Percentiles rank a stretch among this genome's conserved stretches.
phyloP scores from a whole-genome alignment of 2,329 filamentous ascomycete genomes.

The Fusarium kyushuense region DNA sequence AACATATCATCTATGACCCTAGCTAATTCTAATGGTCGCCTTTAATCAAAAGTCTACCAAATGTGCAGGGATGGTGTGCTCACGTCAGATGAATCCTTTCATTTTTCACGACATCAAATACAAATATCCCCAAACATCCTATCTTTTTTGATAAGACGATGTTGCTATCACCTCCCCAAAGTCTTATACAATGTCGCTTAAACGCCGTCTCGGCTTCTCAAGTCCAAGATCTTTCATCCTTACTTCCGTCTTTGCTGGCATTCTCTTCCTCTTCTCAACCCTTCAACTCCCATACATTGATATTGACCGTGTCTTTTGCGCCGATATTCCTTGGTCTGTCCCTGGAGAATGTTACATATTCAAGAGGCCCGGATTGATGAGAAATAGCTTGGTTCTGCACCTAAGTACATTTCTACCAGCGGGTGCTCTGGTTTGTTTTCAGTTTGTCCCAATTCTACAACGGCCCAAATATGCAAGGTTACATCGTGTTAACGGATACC shows the following conservation, averaged over 20 bases:
- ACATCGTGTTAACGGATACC: constrained; percentile 18
- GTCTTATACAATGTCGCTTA: not conserved
- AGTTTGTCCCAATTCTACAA: constrained; percentile 18
- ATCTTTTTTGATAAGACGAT: not conserved
- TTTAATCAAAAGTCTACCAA: no score
- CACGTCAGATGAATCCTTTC: not conserved
- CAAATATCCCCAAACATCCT: not conserved
- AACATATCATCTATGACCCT: not conserved
- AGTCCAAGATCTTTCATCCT: not conserved
- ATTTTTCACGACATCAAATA: not conserved
- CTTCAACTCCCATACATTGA: constrained; percentile 11
- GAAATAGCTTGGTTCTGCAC: constrained; percentile 12
- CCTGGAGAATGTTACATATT: constrained; percentile 24
- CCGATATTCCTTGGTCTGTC: not conserved
- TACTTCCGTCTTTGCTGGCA: not conserved
- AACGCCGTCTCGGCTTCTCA: constrained; percentile 10
- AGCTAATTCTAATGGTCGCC: not conserved
- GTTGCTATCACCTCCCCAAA: not conserved
- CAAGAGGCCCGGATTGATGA: constrained; percentile 8
- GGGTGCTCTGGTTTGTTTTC: constrained; percentile 17
- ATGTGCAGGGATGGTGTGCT: no score
- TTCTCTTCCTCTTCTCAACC: constrained; percentile 13
- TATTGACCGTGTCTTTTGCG: constrained; percentile 23
- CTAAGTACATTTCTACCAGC: constrained; percentile 16
- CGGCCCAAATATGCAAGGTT: not conserved